A percentile compares a stretch with the other conserved stretches of the same genome.
phyloP scores from a whole-genome alignment of 2,329 filamentous ascomycete genomes.

The Hymenotorrendiella dingleyae region DNA sequence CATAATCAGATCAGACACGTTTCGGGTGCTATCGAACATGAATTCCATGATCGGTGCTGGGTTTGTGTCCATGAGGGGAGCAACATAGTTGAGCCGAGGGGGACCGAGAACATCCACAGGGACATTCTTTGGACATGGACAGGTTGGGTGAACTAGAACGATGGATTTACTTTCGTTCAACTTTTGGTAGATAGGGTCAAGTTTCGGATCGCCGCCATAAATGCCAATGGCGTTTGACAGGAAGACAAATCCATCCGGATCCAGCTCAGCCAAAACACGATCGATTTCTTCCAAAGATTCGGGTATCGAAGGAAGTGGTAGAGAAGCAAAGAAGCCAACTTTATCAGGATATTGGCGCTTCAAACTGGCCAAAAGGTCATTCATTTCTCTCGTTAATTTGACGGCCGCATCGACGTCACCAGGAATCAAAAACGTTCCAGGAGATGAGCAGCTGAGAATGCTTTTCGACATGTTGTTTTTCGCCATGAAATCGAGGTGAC shows the following conservation, averaged over 20 bases:
- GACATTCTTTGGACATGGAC: slow-evolving; percentile 17
- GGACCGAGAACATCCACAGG: background rate
- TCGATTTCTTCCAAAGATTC: slow-evolving; percentile 33
- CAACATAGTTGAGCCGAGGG: background rate
- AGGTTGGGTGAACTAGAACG: slow-evolving; percentile 42
- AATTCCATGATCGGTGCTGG: slow-evolving; percentile 38
- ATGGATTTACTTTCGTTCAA: slow-evolving; percentile 34
- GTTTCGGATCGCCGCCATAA: slow-evolving; percentile 38
- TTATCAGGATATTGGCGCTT: slow-evolving; percentile 25
- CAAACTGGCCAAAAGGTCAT: slow-evolving; percentile 30
- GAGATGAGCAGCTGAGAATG: slow-evolving; percentile 48
- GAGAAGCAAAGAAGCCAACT: slow-evolving; percentile 37
- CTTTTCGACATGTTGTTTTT: slow-evolving; percentile 42
- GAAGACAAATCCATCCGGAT: slow-evolving; percentile 38
- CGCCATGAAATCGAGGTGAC: slow-evolving; percentile 45
- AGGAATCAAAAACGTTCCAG: slow-evolving; percentile 42
- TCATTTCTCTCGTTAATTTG: slow-evolving; percentile 31
- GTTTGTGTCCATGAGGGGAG: slow-evolving; percentile 22
- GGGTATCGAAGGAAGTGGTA: slow-evolving; percentile 32
- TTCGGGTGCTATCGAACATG: slow-evolving; percentile 39
- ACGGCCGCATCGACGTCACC: slow-evolving; percentile 33
- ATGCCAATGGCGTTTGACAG: slow-evolving; percentile 35
- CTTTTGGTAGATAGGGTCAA: slow-evolving; percentile 36
- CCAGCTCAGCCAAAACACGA: slow-evolving; percentile 32
- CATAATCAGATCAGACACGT: slow-evolving; percentile 8